Evolutionary conservation across 352 stramenopile species (phyloP), one percentile per base, ranked within the genome.

Genomic region (Pythium aphanidermatum): DNA sequence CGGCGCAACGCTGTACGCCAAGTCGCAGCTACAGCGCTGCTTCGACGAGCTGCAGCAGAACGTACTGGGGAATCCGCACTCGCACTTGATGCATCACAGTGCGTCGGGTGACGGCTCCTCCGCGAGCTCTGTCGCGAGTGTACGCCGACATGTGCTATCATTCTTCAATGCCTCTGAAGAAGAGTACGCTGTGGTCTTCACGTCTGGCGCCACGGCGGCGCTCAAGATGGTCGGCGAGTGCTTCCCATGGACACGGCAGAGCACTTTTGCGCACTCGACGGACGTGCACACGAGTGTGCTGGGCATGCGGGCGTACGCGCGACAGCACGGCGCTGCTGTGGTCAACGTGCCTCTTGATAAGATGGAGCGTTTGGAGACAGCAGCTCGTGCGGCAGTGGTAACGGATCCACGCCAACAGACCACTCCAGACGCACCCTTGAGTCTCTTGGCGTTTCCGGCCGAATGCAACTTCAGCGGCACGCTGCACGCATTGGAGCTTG

Each of bases 111-210:
- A 65, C 14, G 54, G 51, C 5, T 73, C 74, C 5, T 86, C 74
- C 7, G 58, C 40, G 23, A 65, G 44, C 16, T 64, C 49, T 29
- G 56, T 95, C 14, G 74, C 77, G 7, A 33, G 36, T 12, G 61
- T 80, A 10, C 60, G 68, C 19, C 65, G 63, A 7, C 64, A 70
- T n/a, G 51, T 84, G n/a, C 47, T 93, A 23, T 35, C 34, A 7
- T 87, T 92, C 51, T 89, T 93, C 55, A 59, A 68, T 20, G 74
- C 77, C 2, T 65, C 51, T 13, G 68, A 82, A n/a, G 58, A 81
- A 26, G 69, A 91, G 24, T 92, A 92, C 54, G 61, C 71, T 29
- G 43, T 95, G 13, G 64, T 95, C 16, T 94, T 95, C 60, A 95
- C 84, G 10, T 87, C 80, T 4, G 84, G 84, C 2, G 74, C 84